phyloP scores from a whole-genome alignment of 768 basidiomycete species.

The Rhizopogon rudus region DNA sequence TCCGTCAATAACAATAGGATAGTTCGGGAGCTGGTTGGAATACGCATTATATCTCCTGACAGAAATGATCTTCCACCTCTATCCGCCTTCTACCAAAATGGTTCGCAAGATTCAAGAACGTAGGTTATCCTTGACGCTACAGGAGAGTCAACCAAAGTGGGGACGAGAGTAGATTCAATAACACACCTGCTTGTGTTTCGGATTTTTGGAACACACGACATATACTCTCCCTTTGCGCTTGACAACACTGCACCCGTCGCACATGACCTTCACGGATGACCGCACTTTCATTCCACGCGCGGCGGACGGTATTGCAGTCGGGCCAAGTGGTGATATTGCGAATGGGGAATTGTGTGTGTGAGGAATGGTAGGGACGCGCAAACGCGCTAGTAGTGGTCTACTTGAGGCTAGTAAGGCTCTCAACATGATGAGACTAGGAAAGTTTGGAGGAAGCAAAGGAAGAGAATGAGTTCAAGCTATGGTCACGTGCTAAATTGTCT shows the following conservation, averaged over 20 bases:
- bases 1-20: slow-evolving; percentile 28
- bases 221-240: slow-evolving; percentile 88
- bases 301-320: slow-evolving; percentile 28
- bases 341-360: slow-evolving; percentile 24
- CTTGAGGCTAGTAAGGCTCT: slow-evolving; percentile 60
- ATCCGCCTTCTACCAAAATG: background rate
- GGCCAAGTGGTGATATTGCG: slow-evolving; percentile 19
- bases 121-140: slow-evolving; percentile 62
- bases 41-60: background rate
- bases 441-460: background rate
- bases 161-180: background rate
- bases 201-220: slow-evolving; percentile 89
- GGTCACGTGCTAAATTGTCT: slow-evolving; percentile 2
- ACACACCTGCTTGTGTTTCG: slow-evolving; percentile 94
- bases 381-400: slow-evolving; percentile 54
- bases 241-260: slow-evolving; percentile 89
- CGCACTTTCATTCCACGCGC: slow-evolving; percentile 95
- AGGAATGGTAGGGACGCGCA: slow-evolving; percentile 34
- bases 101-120: background rate
- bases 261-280: slow-evolving; percentile 90
- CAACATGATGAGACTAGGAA: slow-evolving; percentile 40
- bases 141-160: slow-evolving; percentile 9
- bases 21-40: background rate
- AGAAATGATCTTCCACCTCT: background rate
- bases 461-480: no score